Percentiles rank a stretch among this genome's conserved stretches.
phyloP scores from a whole-genome alignment of 352 stramenopile species.

The Thraustochytrium sp. region DNA sequence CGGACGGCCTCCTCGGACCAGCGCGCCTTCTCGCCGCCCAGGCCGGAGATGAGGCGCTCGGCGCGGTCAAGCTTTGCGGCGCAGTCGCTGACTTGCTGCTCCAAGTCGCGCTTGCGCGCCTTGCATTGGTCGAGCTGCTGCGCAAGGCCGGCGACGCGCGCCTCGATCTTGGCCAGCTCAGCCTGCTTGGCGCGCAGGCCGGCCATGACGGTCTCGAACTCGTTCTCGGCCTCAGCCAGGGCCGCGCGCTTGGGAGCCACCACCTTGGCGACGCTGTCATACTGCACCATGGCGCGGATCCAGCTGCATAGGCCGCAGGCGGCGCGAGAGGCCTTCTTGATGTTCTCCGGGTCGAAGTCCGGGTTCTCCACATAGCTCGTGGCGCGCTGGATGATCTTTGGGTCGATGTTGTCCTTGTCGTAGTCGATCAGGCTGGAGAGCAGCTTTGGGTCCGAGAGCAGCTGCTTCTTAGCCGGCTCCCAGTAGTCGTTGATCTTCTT shows the following conservation, averaged over 20 bases:
- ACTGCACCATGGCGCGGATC: conserved; percentile 93
- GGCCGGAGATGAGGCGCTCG: conserved; percentile 82
- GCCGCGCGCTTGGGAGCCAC: conserved; percentile 76
- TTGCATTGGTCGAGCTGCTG: conserved; percentile 78
- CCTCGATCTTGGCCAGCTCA: conserved; percentile 74
- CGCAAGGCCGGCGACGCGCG: conserved; percentile 74
- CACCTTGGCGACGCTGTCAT: conserved; percentile 85
- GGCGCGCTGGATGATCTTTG: conserved; percentile 79
- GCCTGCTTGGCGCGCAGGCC: conserved; percentile 55
- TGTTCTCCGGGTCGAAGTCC: conserved; percentile 85
- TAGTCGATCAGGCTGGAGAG: conserved; percentile 86
- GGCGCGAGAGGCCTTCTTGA: conserved; percentile 84
- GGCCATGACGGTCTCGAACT: conserved; percentile 1
- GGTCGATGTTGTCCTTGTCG: conserved; percentile 89
- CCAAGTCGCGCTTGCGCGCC: conserved; percentile 74
- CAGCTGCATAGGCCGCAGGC: conserved; percentile 84
- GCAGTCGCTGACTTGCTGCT: conserved; percentile 78
- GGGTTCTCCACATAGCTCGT: conserved; percentile 70
- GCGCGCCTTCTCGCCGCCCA: conserved; percentile 77
- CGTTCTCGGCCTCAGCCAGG: conserved; percentile 28
- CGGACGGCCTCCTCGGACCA: conserved; percentile 83
- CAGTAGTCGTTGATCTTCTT: conserved; percentile 93
- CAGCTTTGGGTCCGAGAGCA: conserved; percentile 83
- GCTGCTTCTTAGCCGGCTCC: conserved; percentile 79
- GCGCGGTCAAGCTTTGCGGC: conserved; percentile 79